Evolutionary conservation across 441 rosid genomes (phyloP).

Genomic region (Erodium texanum): DNA sequence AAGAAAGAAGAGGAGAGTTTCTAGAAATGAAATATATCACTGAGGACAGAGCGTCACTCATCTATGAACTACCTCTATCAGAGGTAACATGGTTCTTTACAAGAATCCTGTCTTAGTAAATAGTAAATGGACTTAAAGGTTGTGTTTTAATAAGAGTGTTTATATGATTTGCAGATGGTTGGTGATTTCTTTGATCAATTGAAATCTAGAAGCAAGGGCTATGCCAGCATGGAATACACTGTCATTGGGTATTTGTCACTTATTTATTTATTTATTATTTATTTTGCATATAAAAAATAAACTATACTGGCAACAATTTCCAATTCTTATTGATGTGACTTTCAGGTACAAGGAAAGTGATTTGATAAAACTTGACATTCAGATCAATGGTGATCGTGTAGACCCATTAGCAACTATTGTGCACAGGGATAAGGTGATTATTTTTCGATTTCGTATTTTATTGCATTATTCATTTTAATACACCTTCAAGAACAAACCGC

Average conservation of each 20-base stretch:
- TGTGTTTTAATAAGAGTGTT: neutral
- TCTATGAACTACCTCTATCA: slow-evolving; percentile 81
- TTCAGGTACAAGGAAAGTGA: slow-evolving; percentile 73
- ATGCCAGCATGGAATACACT: slow-evolving; percentile 97
- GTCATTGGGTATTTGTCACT: slow-evolving; percentile 83
- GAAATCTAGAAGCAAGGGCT: slow-evolving; percentile 90
- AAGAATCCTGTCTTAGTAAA: slow-evolving; percentile 1
- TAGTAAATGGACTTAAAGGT: slow-evolving; percentile 1
- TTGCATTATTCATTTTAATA: neutral
- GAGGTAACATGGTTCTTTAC: slow-evolving; percentile 42
- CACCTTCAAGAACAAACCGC: neutral
- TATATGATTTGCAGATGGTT: slow-evolving; percentile 60
- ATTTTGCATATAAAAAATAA: neutral
- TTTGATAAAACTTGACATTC: slow-evolving; percentile 77
- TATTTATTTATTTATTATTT: no score
- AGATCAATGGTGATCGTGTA: slow-evolving; percentile 74
- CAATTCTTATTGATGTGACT: slow-evolving; percentile 19
- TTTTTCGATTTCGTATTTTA: neutral
- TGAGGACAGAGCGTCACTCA: slow-evolving; percentile 76
- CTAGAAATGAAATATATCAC: slow-evolving; percentile 90
- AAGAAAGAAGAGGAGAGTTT: slow-evolving; percentile 91
- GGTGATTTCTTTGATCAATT: slow-evolving; percentile 97
- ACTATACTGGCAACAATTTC: neutral
- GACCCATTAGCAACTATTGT: slow-evolving; percentile 90
- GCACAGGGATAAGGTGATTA: slow-evolving; percentile 73